Conservation (phyloP, 1,284 basidiomycete species). For the Heterobasidion occidentale region DNA sequence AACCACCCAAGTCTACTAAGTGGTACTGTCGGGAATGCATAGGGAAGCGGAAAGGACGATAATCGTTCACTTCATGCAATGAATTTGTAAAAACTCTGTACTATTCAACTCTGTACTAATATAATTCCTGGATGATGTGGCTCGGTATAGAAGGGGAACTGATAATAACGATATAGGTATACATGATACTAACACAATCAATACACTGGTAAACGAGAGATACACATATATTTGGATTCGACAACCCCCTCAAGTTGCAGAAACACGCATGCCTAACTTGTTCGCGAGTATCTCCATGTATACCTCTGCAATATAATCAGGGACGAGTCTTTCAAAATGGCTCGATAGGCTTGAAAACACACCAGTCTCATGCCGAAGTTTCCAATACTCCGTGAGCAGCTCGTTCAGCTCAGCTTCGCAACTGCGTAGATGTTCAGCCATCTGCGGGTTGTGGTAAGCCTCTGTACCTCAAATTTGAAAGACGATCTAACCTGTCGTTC, state of each 20-base stretch:
- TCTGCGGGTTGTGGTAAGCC: constrained; percentile 30
- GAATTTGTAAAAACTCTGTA: too few species aligned
- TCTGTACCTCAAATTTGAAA: background rate
- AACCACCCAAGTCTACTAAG: background rate
- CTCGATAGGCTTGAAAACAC: constrained; percentile 12
- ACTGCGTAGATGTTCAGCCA: constrained; percentile 62
- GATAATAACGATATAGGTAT: background rate
- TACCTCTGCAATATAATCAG: constrained; percentile 40
- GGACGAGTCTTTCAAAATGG: background rate
- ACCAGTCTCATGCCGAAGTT: constrained; percentile 73
- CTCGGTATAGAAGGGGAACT: background rate
- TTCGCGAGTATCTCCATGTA: constrained; percentile 78
- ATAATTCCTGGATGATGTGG: background rate
- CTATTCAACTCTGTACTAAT: background rate
- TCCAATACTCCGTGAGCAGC: constrained; percentile 76
- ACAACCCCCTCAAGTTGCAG: background rate
- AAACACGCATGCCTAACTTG: constrained; percentile 39
- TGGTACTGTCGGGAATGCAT: background rate
- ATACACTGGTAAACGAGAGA: background rate
- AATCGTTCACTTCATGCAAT: background rate
- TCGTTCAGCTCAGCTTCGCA: constrained; percentile 72
- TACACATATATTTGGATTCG: background rate
- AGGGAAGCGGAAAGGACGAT: background rate
- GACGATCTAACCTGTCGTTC: constrained; percentile 46
- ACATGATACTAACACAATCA: background rate